Evolutionary conservation across 2,329 filamentous ascomycete species (phyloP).

Genomic region (Diaporthe longicolla): DNA sequence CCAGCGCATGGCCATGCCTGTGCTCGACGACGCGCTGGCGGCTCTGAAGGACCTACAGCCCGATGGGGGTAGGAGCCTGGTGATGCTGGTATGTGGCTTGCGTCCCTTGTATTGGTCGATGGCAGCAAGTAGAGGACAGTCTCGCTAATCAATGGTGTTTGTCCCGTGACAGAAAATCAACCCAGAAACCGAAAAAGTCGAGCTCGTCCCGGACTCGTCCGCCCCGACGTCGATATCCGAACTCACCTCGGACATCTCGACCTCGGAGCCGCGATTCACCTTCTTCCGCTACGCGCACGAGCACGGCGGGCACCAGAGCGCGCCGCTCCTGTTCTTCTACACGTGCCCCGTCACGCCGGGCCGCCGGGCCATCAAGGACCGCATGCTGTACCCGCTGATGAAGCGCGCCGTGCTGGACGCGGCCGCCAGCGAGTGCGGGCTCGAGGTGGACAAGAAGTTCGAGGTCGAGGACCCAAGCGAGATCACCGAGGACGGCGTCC

Average conservation of each 20-base stretch:
- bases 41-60: constrained; percentile 73
- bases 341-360: constrained; percentile 78
- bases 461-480: constrained; percentile 78
- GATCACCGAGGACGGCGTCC: constrained; percentile 76
- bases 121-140: too few relatives aligned
- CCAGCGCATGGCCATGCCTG: constrained; percentile 69
- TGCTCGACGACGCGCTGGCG: constrained; percentile 73
- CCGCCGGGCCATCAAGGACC: constrained; percentile 81
- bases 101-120: too few relatives aligned
- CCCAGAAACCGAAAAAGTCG: constrained; percentile 76
- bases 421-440: constrained; percentile 75
- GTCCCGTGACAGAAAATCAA: constrained; percentile 74
- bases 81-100: constrained; percentile 72
- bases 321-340: constrained; percentile 83
- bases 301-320: constrained; percentile 64
- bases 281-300: constrained; percentile 80
- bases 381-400: constrained; percentile 86
- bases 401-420: constrained; percentile 76
- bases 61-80: constrained; percentile 65
- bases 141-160: constrained; percentile 24
- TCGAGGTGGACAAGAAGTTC: constrained; percentile 79
- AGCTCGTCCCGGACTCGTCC: constrained; percentile 70
- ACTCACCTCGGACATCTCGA: constrained; percentile 73
- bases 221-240: constrained; percentile 69
- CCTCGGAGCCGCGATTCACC: constrained; percentile 80